Conservation (phyloP, 257 asterid species). For the Salvia rosmarinus region DNA sequence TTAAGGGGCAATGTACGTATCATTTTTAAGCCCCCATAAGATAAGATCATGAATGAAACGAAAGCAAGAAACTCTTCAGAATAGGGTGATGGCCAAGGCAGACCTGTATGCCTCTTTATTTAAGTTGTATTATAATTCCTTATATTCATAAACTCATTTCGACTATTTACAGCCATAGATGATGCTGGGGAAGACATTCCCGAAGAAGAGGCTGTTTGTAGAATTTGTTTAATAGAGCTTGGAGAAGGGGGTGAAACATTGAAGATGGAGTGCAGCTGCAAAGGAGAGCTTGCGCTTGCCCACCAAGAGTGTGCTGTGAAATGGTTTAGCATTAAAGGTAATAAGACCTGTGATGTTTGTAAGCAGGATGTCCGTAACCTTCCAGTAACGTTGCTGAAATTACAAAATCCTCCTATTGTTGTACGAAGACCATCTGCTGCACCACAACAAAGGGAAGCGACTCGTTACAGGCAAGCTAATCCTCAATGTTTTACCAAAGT, state of each 20-base stretch:
- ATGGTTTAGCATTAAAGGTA: slow-evolving; percentile 97
- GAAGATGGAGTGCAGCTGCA: slow-evolving; percentile 97
- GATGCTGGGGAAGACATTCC: slow-evolving; percentile 90
- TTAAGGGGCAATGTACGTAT: slow-evolving; percentile 3
- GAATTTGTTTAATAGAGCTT: slow-evolving; percentile 90
- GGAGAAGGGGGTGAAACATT: slow-evolving; percentile 94
- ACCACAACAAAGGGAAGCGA: slow-evolving; percentile 57
- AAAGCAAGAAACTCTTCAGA: not conserved
- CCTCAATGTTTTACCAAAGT: not conserved
- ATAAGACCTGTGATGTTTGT: slow-evolving; percentile 91
- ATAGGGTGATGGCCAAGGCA: slow-evolving; percentile 7
- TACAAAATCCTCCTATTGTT: slow-evolving; percentile 67
- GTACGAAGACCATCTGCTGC: slow-evolving; percentile 54
- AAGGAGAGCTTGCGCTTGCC: slow-evolving; percentile 97
- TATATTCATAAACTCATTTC: slow-evolving; percentile 11
- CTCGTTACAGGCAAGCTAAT: slow-evolving; percentile 78
- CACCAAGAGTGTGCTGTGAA: slow-evolving; percentile 91
- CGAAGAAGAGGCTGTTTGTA: slow-evolving; percentile 97
- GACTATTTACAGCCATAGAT: slow-evolving; percentile 43
- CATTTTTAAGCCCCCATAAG: slow-evolving; percentile 1
- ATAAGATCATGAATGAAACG: slow-evolving; percentile 20
- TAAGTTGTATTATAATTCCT: slow-evolving; percentile 20
- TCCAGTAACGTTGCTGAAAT: slow-evolving; percentile 79
- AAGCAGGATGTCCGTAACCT: slow-evolving; percentile 88
- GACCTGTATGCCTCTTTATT: not conserved